phyloP scores from a whole-genome alignment of 371 early-diverging fungal species.

The Mortierella sp. region DNA sequence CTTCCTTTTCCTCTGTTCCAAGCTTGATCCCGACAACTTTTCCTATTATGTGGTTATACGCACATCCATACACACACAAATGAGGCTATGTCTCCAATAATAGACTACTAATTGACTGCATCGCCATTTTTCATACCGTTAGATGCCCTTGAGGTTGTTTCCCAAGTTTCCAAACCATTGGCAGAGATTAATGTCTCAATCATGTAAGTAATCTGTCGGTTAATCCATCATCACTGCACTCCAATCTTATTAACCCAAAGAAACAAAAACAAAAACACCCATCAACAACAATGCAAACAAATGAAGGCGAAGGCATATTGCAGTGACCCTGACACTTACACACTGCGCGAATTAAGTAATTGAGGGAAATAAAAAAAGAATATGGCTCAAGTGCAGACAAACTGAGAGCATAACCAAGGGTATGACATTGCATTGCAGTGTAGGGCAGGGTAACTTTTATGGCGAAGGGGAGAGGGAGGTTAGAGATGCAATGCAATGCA shows the following conservation, averaged over 20 bases:
- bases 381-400: not conserved
- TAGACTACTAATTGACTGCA: not conserved
- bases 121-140: not conserved
- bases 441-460: conserved; percentile 6
- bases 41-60: not conserved
- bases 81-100: not conserved
- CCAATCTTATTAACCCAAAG: not conserved
- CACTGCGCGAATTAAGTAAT: conserved; percentile 2
- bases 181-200: conserved; percentile 55
- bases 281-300: not conserved
- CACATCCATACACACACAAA: not conserved
- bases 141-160: conserved; percentile 52
- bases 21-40: conserved; percentile 3
- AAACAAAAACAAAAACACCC: not conserved
- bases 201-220: conserved; percentile 40
- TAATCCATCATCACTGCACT: not conserved
- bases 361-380: conserved; percentile 6
- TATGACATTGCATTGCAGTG: not conserved
- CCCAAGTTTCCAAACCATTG: conserved; percentile 44
- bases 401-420: not conserved
- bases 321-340: not conserved
- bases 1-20: not conserved
- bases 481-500: conserved; percentile 8
- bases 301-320: not conserved
- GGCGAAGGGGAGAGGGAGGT: not conserved